Conservation (phyloP, 2,329 filamentous ascomycete genomes). For the Dothideomycetes sp. region DNA sequence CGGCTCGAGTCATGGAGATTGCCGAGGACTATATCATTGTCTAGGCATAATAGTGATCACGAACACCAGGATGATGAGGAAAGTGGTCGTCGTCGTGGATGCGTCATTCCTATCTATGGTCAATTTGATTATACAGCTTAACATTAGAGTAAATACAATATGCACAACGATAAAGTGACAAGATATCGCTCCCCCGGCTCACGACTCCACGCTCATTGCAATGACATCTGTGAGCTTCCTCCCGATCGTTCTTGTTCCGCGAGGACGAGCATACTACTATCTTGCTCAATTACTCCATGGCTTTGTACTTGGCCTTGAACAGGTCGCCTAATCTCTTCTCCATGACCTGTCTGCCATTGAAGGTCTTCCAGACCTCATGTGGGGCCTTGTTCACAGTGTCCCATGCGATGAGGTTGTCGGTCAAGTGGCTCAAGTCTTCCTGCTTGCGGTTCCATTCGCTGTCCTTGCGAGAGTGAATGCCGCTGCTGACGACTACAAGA, state of each 20-base stretch:
- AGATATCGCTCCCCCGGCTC: too few relatives aligned
- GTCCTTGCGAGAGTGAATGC: conserved; percentile 54
- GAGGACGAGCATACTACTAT: too few relatives aligned
- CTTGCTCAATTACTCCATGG: too few relatives aligned
- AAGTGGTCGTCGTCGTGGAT: too few relatives aligned
- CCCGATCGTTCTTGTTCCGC: not conserved
- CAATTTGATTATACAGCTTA: too few relatives aligned
- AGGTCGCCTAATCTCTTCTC: conserved; percentile 69
- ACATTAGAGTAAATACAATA: too few relatives aligned
- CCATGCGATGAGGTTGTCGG: conserved; percentile 69
- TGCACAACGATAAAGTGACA: too few relatives aligned
- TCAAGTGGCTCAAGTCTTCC: conserved; percentile 70
- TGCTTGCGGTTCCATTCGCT: conserved; percentile 74
- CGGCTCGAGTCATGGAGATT: not conserved
- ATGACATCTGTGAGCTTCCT: too few relatives aligned
- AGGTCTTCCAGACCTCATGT: conserved; percentile 73
- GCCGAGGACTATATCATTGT: not conserved
- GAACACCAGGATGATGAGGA: too few relatives aligned
- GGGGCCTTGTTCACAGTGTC: conserved; percentile 77
- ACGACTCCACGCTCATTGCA: too few relatives aligned
- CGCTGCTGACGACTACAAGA: conserved; percentile 73
- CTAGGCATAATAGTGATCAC: not conserved
- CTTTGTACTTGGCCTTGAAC: conserved; percentile 33
- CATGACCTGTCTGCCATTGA: conserved; percentile 60
- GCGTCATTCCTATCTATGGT: too few relatives aligned